These are phyloP conservation scores for Trifolium pratense DNA, from an alignment of 306 rosid genomes.

Conservation along the genomic window DNA sequence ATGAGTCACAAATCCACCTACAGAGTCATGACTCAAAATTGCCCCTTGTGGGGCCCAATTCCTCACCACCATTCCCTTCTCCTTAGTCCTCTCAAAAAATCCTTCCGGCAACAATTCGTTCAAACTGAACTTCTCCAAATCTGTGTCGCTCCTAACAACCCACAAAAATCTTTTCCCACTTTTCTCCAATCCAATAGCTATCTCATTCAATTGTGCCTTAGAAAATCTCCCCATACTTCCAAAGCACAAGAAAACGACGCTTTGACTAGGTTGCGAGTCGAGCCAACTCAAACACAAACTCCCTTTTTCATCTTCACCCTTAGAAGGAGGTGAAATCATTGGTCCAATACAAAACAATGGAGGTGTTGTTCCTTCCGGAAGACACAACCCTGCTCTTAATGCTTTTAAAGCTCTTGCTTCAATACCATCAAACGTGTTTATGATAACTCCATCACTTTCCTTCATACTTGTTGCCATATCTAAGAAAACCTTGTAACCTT, in stretches of 20 bases:
- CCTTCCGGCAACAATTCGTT: constrained; percentile 55
- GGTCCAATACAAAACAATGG: constrained; percentile 54
- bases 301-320: constrained; percentile 7
- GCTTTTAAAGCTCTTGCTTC: constrained; percentile 34
- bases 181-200: constrained; percentile 60
- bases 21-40: constrained; percentile 55
- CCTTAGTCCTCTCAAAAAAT: constrained; percentile 53
- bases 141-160: constrained; percentile 53
- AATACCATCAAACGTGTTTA: constrained; percentile 22
- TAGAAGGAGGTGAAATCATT: constrained; percentile 2
- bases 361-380: constrained; percentile 26
- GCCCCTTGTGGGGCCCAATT: constrained; percentile 65
- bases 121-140: constrained; percentile 41
- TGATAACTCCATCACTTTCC: constrained; percentile 26
- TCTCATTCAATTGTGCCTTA: constrained; percentile 49
- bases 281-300: constrained; percentile 54
- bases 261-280: constrained; percentile 53
- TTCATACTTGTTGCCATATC: constrained; percentile 9
- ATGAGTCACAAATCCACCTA: constrained; percentile 75
- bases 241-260: constrained; percentile 63
- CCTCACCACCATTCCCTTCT: constrained; percentile 52
- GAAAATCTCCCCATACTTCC: constrained; percentile 67
- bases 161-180: constrained; percentile 59
- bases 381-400: constrained; percentile 35
- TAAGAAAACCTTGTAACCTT: background rate